These are phyloP conservation scores for Simplicillium aogashimaense DNA, from an alignment of 2,329 filamentous ascomycete genomes.

Conservation along the genomic window DNA sequence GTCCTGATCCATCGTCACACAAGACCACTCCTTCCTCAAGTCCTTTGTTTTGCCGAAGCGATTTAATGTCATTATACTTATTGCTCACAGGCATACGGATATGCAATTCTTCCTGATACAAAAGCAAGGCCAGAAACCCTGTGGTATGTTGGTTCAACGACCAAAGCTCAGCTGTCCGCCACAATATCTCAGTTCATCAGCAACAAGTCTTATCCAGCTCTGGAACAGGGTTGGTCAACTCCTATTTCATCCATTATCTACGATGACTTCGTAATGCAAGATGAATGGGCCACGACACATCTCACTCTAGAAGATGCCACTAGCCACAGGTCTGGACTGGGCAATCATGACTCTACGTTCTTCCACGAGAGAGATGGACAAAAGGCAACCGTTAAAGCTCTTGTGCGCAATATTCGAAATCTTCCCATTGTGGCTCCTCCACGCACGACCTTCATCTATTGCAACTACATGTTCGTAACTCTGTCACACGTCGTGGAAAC, in stretches of 20 bases:
- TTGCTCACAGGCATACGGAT: slow-evolving; percentile 16
- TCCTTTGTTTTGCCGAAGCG: not conserved
- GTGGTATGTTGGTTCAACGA: slow-evolving; percentile 45
- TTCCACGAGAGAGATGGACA: slow-evolving; percentile 17
- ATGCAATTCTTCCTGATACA: slow-evolving; percentile 23
- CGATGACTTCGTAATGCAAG: slow-evolving; percentile 40
- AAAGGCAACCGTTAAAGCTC: slow-evolving; percentile 19
- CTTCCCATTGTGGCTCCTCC: slow-evolving; percentile 33
- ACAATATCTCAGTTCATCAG: slow-evolving; percentile 39
- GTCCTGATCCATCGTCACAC: too few species aligned
- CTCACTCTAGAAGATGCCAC: slow-evolving; percentile 45
- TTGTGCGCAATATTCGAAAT: slow-evolving; percentile 32
- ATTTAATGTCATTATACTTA: not conserved
- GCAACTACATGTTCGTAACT: slow-evolving; percentile 38
- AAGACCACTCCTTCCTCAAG: too few species aligned
- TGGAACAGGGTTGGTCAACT: slow-evolving; percentile 33
- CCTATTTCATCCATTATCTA: slow-evolving; percentile 34
- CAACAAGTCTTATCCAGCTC: slow-evolving; percentile 18
- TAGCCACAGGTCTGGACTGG: slow-evolving; percentile 40
- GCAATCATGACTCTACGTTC: slow-evolving; percentile 24
- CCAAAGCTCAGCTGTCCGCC: slow-evolving; percentile 44
- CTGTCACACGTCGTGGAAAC: slow-evolving; percentile 35
- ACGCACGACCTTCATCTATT: slow-evolving; percentile 35
- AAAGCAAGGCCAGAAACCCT: slow-evolving; percentile 34
- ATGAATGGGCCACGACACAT: slow-evolving; percentile 33